phyloP scores from a whole-genome alignment of 2,329 filamentous ascomycete species.

The Curvularia hawaiiensis region DNA sequence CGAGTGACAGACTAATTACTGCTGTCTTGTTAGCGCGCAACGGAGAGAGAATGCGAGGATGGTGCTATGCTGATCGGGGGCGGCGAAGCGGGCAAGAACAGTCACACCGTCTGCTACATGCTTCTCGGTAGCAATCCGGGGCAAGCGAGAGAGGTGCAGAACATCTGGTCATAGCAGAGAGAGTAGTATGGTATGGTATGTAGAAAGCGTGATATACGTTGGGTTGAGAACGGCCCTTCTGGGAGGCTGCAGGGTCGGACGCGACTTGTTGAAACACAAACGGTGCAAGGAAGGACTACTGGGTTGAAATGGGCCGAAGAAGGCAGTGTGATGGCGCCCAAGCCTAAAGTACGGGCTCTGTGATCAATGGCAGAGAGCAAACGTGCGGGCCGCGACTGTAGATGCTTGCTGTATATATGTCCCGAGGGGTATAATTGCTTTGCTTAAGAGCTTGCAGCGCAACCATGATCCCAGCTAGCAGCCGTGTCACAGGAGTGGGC shows the following conservation, averaged over 20 bases:
- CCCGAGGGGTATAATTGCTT: conserved; percentile 23
- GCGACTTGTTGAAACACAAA: conserved; percentile 8
- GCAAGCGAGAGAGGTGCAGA: conserved; percentile 14
- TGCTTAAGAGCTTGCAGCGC: conserved; percentile 22
- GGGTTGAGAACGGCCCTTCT: not conserved
- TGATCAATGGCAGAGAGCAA: conserved; percentile 3
- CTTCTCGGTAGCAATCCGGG: conserved; percentile 14
- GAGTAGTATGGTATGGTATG: not conserved
- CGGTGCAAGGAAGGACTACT: conserved; percentile 4
- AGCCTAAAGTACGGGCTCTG: conserved; percentile 5
- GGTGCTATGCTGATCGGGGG: conserved; percentile 10
- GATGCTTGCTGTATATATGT: conserved; percentile 16
- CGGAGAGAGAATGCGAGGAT: not conserved
- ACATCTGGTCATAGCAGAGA: conserved; percentile 18
- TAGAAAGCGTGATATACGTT: conserved; percentile 3
- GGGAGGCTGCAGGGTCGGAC: not conserved
- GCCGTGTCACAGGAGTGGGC: conserved; percentile 6
- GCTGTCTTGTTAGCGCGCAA: conserved; percentile 7
- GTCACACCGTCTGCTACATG: conserved; percentile 9
- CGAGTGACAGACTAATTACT: conserved; percentile 7
- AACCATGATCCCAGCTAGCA: conserved; percentile 21
- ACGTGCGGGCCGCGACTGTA: conserved; percentile 5
- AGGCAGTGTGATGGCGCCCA: conserved; percentile 1
- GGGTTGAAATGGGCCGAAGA: conserved; percentile 3
- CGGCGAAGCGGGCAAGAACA: conserved; percentile 1